These are phyloP conservation scores for Blastobotrys illinoisensis DNA, from an alignment of 1,139 yeast species.

Conservation along the genomic window DNA sequence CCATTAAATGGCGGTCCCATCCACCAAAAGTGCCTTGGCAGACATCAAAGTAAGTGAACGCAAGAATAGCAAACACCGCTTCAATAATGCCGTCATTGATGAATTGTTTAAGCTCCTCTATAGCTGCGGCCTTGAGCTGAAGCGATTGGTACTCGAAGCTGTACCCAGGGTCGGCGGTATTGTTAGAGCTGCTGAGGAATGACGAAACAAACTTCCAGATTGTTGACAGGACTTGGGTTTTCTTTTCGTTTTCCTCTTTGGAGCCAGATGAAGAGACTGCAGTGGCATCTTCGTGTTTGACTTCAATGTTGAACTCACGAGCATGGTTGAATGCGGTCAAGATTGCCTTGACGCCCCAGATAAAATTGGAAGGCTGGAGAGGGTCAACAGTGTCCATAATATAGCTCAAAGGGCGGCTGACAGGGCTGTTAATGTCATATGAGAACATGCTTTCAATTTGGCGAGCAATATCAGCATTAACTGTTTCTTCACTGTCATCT, in stretches of 20 bases:
- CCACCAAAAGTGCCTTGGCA: conserved; percentile 21
- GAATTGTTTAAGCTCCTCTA: conserved; percentile 18
- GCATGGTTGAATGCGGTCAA: conserved; percentile 20
- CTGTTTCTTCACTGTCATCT: not conserved
- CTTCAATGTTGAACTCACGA: not conserved
- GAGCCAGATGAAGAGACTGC: not conserved
- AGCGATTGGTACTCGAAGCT: conserved; percentile 15
- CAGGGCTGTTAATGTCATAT: not conserved
- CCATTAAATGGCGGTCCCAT: conserved; percentile 20
- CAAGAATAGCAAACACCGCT: conserved; percentile 21
- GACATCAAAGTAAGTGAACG: conserved; percentile 22
- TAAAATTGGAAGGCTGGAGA: conserved; percentile 13
- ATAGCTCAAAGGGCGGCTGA: not conserved
- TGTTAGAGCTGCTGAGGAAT: conserved; percentile 13
- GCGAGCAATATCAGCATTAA: not conserved
- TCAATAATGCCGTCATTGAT: conserved; percentile 18
- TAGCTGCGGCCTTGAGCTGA: conserved; percentile 17
- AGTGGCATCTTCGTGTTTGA: not conserved
- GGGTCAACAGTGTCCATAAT: not conserved
- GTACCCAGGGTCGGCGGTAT: conserved; percentile 3
- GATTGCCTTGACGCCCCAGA: conserved; percentile 24
- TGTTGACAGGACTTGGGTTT: conserved; percentile 14
- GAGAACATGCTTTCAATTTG: not conserved
- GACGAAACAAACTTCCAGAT: conserved; percentile 21
- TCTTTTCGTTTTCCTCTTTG: not conserved